Percentiles rank a stretch among this genome's conserved stretches.
Evolutionary conservation across 345 rosid species (phyloP).

Genomic region (Salix suchowensis): DNA sequence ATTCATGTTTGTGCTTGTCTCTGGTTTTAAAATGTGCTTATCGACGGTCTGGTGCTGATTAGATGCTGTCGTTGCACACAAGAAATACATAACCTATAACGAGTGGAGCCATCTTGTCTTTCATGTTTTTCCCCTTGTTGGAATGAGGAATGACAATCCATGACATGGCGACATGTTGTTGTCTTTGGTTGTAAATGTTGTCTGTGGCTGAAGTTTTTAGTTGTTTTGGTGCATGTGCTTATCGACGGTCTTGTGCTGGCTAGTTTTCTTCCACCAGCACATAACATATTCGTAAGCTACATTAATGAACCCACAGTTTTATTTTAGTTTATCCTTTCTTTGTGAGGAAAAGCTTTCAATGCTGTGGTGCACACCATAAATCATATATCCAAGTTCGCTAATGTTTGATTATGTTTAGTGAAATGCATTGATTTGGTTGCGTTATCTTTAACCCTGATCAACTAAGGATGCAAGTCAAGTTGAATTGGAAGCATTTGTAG

Average conservation of each 20-base stretch:
- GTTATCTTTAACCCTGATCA: background rate
- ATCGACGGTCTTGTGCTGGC: conserved; percentile 47
- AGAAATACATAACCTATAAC: conserved; percentile 26
- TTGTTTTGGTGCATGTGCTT: conserved; percentile 11
- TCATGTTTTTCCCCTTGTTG: conserved; percentile 9
- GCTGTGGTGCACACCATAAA: conserved; percentile 24
- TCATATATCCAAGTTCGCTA: no score
- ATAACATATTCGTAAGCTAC: conserved; percentile 55
- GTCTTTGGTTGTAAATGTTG: background rate
- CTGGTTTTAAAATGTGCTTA: background rate
- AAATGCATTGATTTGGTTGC: background rate
- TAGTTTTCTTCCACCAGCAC: conserved; percentile 27
- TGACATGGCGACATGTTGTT: background rate
- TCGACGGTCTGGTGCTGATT: conserved; percentile 15
- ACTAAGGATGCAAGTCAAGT: background rate
- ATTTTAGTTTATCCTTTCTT: conserved; percentile 21
- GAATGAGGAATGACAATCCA: conserved; percentile 1
- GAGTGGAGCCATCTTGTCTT: conserved; percentile 4
- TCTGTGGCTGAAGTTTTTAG: background rate
- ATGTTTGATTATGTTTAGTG: no score
- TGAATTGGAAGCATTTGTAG: background rate
- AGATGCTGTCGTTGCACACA: conserved; percentile 12
- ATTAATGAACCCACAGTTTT: conserved; percentile 17
- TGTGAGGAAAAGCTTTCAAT: conserved; percentile 23
- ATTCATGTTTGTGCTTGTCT: background rate